Percentiles rank a stretch among this genome's conserved stretches.
Evolutionary conservation across 1,284 basidiomycete species (phyloP).

Genomic region (Termitomyces sp.): DNA sequence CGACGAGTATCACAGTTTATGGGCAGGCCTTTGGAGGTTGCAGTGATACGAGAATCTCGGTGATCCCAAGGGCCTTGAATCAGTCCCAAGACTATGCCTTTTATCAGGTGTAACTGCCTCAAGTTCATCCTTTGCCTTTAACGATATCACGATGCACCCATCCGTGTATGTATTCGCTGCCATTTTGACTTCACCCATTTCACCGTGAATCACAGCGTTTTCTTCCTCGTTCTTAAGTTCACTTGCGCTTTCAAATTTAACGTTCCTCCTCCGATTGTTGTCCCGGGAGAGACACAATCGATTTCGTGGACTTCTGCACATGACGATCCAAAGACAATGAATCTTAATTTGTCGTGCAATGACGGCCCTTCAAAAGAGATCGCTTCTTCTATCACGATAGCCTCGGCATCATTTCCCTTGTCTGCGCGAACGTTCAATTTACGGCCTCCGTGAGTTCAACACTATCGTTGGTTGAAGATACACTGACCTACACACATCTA

Average conservation of each 20-base stretch:
- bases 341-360: not conserved
- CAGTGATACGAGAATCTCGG: no score
- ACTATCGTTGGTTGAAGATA: not conserved
- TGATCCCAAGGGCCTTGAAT: no score
- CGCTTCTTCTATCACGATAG: not conserved
- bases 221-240: not conserved
- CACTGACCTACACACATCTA: not conserved
- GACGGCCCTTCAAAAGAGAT: fast-evolving
- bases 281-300: fast-evolving
- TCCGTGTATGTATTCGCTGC: not conserved
- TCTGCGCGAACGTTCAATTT: no score
- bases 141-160: not conserved
- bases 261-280: not conserved
- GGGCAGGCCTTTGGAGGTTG: not conserved
- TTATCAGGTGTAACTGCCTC: not conserved
- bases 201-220: not conserved
- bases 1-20: not conserved
- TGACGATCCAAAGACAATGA: not conserved
- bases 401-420: fast-evolving
- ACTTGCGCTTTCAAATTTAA: not conserved
- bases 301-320: not conserved
- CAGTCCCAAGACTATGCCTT: not conserved
- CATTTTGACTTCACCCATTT: not conserved
- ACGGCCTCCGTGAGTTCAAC: not conserved
- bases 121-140: not conserved